Base-by-base conservation (phyloP, 1,284 basidiomycete genomes). In the Puccinia horiana region DNA sequence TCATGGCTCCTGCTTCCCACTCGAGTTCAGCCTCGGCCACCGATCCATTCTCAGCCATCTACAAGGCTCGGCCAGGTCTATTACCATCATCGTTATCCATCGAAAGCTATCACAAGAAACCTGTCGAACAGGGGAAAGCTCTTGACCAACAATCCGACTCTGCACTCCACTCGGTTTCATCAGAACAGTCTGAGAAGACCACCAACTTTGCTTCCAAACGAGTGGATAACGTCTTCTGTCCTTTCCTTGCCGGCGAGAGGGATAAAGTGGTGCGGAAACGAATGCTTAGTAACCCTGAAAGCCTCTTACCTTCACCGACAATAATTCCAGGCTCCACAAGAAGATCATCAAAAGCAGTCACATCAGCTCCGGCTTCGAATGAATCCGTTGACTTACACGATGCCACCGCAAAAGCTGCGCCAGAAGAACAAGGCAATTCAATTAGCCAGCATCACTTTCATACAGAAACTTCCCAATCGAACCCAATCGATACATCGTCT, bases 1-100 rank as follows among this genome's bases (percentile, higher is more conserved):
- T 56, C 23, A n/a, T 26, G 54, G 54, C 54, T 26, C 23, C 54
- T 8, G n/a, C 54, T 6, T 26, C 14, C 32, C 63, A 65, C 44
- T 72, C 69, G 18, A 72, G 23, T 44, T 20, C 44, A 26, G 23
- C 18, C 69, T 20, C 44, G 44, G 23, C 18, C 40, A 73, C 70
- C 23, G 70, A 73, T 23, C 70, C 70, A 47, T 73, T 73, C 70
- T 54, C 70, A 23, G 70, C 70, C 2, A 56, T 73, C 37, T 73
- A 73, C 52, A 73, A 73, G 70, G 70, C 70, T 4, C 70, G 18
- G 18, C 70, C 70, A 6, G 70, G 70, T 18, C 47, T 54, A 54
- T n/a, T 73, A 18, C 70, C 70, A 37, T 54, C 70, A 23, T 35
- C 35, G 23, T n/a, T 73, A 23, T 73, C 70, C 47, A 37, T 52